Evolutionary conservation across 1,284 basidiomycete species (phyloP).

Genomic region (Naganishia sp.): DNA sequence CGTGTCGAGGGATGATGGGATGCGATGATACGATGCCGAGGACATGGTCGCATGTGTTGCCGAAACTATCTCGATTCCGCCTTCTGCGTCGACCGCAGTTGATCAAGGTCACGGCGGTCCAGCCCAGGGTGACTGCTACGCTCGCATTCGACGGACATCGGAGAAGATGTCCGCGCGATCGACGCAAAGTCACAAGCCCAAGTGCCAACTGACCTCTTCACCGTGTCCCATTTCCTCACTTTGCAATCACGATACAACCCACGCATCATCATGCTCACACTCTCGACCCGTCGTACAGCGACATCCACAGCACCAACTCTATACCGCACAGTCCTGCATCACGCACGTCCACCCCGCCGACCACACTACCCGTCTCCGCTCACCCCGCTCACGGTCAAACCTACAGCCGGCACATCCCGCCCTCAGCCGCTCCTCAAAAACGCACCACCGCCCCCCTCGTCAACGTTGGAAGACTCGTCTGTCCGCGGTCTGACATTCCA

Average conservation of each 20-base stretch:
- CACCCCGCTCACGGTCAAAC: conserved; percentile 37
- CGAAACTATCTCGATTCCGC: too few species aligned
- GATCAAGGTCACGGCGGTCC: too few species aligned
- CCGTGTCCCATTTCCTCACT: neutral
- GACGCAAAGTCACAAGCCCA: conserved; percentile 4
- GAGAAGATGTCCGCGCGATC: neutral
- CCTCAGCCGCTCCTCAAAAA: conserved; percentile 34
- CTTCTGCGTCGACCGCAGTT: neutral
- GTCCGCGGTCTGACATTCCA: conserved; percentile 41
- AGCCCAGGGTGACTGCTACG: too few species aligned
- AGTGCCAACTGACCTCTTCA: neutral
- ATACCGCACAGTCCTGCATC: conserved; percentile 29
- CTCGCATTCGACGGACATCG: too few species aligned
- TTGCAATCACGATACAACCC: neutral
- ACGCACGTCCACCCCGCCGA: conserved; percentile 45
- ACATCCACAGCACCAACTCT: neutral
- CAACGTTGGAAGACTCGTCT: conserved; percentile 25
- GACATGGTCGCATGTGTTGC: neutral
- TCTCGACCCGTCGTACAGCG: neutral
- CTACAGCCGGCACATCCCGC: conserved; percentile 47
- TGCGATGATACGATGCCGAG: conserved; percentile 21
- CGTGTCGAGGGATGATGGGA: conserved; percentile 19
- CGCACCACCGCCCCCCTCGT: conserved; percentile 27
- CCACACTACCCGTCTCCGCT: conserved; percentile 44
- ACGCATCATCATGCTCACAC: conserved; percentile 20